These are phyloP conservation scores for Solidago caesia DNA, from an alignment of 129 eudicot genomes.

Conservation along the genomic window DNA sequence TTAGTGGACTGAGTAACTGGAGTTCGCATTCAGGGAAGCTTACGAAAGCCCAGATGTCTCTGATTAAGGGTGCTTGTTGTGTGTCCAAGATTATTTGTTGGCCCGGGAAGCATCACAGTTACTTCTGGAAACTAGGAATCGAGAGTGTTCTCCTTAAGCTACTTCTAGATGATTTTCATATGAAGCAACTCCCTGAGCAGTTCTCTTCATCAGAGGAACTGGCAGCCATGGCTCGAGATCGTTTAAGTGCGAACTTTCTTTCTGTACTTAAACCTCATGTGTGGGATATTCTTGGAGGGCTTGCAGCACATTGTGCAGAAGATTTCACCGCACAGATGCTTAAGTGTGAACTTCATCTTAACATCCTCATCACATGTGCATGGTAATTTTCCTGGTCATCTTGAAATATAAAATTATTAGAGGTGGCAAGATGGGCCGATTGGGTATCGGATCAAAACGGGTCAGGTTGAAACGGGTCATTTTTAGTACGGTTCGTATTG, in stretches of 20 bases:
- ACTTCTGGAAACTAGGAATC: constrained; percentile 67
- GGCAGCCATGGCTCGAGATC: constrained; percentile 39
- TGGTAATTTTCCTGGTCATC: constrained; percentile 55
- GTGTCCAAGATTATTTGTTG: constrained; percentile 69
- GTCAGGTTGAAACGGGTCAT: not conserved
- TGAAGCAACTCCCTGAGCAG: constrained; percentile 21
- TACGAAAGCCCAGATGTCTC: constrained; percentile 43
- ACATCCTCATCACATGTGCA: constrained; percentile 60
- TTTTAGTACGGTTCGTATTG: not conserved
- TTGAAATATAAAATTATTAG: not conserved
- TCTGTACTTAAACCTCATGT: constrained; percentile 56
- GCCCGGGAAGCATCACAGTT: constrained; percentile 75
- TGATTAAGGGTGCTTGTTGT: constrained; percentile 64
- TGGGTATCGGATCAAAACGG: not conserved
- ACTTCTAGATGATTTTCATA: constrained; percentile 43
- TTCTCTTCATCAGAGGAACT: constrained; percentile 39
- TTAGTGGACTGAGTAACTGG: constrained; percentile 42
- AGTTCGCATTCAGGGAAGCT: constrained; percentile 43
- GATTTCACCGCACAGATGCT: constrained; percentile 38
- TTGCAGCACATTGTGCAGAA: constrained; percentile 67
- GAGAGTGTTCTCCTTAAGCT: constrained; percentile 57
- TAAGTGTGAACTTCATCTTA: constrained; percentile 39
- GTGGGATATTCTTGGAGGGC: constrained; percentile 88
- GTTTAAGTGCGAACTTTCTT: constrained; percentile 36
- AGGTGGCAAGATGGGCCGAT: not conserved